These are phyloP conservation scores for Aphanomyces invadans DNA, from an alignment of 352 stramenopile species.

Conservation along the genomic window DNA sequence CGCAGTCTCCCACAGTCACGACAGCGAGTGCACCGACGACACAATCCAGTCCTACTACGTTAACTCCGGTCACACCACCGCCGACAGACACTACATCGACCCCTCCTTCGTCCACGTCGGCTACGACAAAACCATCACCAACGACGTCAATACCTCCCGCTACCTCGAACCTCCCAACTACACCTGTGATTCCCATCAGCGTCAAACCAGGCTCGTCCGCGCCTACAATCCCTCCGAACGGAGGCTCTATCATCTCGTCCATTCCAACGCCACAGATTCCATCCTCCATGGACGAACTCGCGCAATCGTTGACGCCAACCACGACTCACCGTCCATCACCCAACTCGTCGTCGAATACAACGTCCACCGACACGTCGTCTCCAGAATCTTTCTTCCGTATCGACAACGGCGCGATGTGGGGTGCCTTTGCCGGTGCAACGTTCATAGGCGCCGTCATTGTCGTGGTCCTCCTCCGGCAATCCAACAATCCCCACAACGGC, in stretches of 20 bases:
- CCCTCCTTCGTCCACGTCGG: not conserved
- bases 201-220: not conserved
- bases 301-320: not conserved
- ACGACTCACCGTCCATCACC: not conserved
- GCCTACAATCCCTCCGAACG: not conserved
- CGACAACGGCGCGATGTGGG: slow-evolving; percentile 8
- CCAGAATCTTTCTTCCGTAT: not conserved
- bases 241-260: not conserved
- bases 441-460: not conserved
- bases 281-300: not conserved
- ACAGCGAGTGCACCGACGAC: not conserved
- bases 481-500: not conserved
- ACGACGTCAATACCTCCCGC: not conserved
- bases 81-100: not conserved
- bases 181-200: not conserved
- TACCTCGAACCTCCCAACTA: not conserved
- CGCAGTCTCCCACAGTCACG: not conserved
- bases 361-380: not conserved
- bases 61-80: not conserved
- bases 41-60: not conserved
- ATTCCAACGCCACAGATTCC: not conserved
- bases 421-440: not conserved
- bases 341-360: not conserved
- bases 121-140: not conserved
- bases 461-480: not conserved